Evolutionary conservation across 164 flowering plant species (phyloP).

Genomic region (Vitis labrusca): DNA sequence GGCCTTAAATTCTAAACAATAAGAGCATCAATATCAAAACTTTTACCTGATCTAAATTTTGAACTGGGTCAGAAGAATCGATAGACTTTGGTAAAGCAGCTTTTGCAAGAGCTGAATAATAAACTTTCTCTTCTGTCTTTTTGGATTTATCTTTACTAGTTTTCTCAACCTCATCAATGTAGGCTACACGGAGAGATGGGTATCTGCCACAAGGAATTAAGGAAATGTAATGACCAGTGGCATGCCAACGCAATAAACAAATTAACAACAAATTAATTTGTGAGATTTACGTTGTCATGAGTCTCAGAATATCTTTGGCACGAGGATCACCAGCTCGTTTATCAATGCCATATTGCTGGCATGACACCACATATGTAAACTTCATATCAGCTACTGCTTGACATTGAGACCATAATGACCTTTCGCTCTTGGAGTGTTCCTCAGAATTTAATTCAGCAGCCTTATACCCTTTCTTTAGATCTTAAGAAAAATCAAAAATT

Average conservation of each 20-base stretch:
- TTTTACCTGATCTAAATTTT: conserved; percentile 56
- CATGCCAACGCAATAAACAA: conserved; percentile 7
- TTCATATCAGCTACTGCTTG: conserved; percentile 75
- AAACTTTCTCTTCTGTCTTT: conserved; percentile 39
- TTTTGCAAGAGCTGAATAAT: conserved; percentile 58
- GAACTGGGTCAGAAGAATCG: conserved; percentile 48
- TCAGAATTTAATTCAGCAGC: conserved; percentile 46
- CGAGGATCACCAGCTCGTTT: conserved; percentile 59
- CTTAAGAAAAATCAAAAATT: conserved; percentile 21
- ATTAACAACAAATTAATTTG: neutral
- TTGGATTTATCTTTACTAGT: conserved; percentile 32
- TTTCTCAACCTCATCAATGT: conserved; percentile 61
- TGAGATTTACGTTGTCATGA: conserved; percentile 51
- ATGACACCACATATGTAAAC: conserved; percentile 67
- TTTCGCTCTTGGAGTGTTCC: conserved; percentile 44
- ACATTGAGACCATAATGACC: conserved; percentile 55
- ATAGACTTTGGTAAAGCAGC: conserved; percentile 45
- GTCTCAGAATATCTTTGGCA: conserved; percentile 61
- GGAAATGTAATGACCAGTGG: neutral
- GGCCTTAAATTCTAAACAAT: neutral
- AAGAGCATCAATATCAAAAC: neutral
- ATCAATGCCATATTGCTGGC: conserved; percentile 67
- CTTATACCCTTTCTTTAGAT: conserved; percentile 64
- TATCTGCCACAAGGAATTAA: conserved; percentile 32
- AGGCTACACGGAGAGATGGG: conserved; percentile 66